Evolutionary conservation across 2,329 filamentous ascomycete genomes (phyloP), one percentile per base, ranked within the genome.

Genomic region (Endothia cerciana): DNA sequence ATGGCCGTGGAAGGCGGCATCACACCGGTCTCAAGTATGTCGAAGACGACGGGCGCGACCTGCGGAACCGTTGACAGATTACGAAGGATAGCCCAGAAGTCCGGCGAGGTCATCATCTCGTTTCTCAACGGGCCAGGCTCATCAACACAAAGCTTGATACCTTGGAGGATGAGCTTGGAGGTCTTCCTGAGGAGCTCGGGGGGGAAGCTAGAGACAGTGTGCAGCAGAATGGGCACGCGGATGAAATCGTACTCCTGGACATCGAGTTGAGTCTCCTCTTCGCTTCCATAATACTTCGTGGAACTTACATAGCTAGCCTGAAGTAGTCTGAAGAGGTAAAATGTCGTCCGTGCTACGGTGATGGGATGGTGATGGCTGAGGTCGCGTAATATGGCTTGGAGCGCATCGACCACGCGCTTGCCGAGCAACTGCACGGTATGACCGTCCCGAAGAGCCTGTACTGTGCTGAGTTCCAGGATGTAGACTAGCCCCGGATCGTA

Each of bases 51-150:
- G 0, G 89, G 83, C 1, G 93, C 91, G 33, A 91, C 89, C 62
- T 92, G 89, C 3, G 87, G 80, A 68, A 90, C 86, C 30, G 83
- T 82, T 57, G 92, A 88, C 22, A 99, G 81, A 40, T 88, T 86
- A 68, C 93, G 89, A 62, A 99, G 82, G 17, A 97, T 91, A 5
- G 91, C 90, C 95, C 95, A 99, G 77, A 99, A 98, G 74, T 99
- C 95, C 0, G 95, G 95, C 22, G 94, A 98, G 17, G 92, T 94
- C 78, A 97, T 96, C 71, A 98, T 91, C 78, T 98, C 94, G 71
- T 92, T 97, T 65, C 92, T 89, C 36, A 99, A 81, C 15, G 91
- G 88, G 33, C 89, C 89, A 0, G 92, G 88, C 67, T 91, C 87
- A 61, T 90, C 88, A 70, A 97, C 91, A 72, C 94, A 97, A 55